Conservation (phyloP, 129 eudicot genomes). For the Saussurea involucrata region DNA sequence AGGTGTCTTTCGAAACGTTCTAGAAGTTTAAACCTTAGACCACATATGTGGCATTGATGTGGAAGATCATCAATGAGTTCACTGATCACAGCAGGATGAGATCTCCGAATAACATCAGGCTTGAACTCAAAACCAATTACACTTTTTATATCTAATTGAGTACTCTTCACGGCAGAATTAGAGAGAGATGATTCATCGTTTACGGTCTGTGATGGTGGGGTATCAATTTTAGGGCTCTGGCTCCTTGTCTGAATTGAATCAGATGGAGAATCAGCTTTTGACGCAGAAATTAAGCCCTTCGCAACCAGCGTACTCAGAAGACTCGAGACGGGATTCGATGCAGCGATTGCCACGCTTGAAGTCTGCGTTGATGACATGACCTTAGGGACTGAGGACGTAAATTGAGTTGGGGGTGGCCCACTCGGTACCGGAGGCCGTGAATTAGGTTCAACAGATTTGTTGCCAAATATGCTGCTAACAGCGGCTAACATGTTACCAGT, state of each 20-base stretch:
- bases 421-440: slow-evolving; percentile 32
- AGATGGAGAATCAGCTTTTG: slow-evolving; percentile 43
- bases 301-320: slow-evolving; percentile 76
- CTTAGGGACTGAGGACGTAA: slow-evolving; percentile 3
- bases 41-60: slow-evolving; percentile 65
- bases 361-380: slow-evolving; percentile 24
- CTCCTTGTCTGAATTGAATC: slow-evolving; percentile 18
- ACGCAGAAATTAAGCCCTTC: slow-evolving; percentile 69
- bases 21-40: slow-evolving; percentile 55
- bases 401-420: slow-evolving; percentile 18
- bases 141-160: slow-evolving; percentile 36
- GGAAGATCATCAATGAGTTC: slow-evolving; percentile 70
- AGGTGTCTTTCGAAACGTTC: slow-evolving; percentile 64
- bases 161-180: slow-evolving; percentile 10
- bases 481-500: slow-evolving; percentile 54
- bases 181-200: slow-evolving; percentile 30
- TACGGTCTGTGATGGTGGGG: slow-evolving; percentile 20
- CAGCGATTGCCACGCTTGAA: slow-evolving; percentile 15
- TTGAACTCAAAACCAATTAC: slow-evolving; percentile 78
- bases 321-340: slow-evolving; percentile 55
- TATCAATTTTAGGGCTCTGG: slow-evolving; percentile 26
- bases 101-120: slow-evolving; percentile 64
- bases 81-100: slow-evolving; percentile 57
- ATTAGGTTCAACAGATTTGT: slow-evolving; percentile 15
- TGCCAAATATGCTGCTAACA: slow-evolving; percentile 44